Evolutionary conservation across 805 yeast genomes (phyloP).

Genomic region (Crinitomyces ghanaensis): DNA sequence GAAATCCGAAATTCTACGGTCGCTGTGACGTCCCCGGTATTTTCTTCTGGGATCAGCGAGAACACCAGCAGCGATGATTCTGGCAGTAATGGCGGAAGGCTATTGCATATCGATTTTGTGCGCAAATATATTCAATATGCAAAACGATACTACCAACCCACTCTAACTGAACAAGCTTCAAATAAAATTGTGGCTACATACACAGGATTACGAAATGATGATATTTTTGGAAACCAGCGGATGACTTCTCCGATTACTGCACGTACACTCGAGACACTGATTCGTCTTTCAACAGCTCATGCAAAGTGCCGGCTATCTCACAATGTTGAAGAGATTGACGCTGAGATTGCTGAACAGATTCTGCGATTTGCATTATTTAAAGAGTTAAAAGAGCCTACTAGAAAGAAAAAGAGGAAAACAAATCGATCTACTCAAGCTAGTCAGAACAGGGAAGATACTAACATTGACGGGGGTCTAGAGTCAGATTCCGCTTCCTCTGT

Average conservation of each 20-base stretch:
- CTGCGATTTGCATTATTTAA: constrained; percentile 78
- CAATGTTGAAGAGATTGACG: constrained; percentile 65
- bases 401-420: constrained; percentile 24
- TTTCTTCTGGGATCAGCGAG: too few species aligned
- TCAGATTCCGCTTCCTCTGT: constrained; percentile 26
- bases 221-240: constrained; percentile 30
- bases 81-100: constrained; percentile 30
- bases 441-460: constrained; percentile 36
- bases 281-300: constrained; percentile 92
- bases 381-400: constrained; percentile 42
- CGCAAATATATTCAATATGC: constrained; percentile 92
- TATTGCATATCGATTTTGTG: constrained; percentile 71
- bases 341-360: constrained; percentile 73
- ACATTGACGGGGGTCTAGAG: constrained; percentile 34
- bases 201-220: constrained; percentile 71
- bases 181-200: constrained; percentile 72
- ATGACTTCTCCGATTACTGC: constrained; percentile 93
- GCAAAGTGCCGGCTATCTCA: constrained; percentile 87
- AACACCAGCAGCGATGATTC: constrained; percentile 32
- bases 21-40: constrained; percentile 44
- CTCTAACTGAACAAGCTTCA: constrained; percentile 63
- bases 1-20: constrained; percentile 37
- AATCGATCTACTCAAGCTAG: constrained; percentile 23
- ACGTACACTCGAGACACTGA: constrained; percentile 92
- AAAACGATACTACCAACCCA: constrained; percentile 76